Evolutionary conservation across 305 asterid species (phyloP).

Genomic region (Solanum aculeatissimum): DNA sequence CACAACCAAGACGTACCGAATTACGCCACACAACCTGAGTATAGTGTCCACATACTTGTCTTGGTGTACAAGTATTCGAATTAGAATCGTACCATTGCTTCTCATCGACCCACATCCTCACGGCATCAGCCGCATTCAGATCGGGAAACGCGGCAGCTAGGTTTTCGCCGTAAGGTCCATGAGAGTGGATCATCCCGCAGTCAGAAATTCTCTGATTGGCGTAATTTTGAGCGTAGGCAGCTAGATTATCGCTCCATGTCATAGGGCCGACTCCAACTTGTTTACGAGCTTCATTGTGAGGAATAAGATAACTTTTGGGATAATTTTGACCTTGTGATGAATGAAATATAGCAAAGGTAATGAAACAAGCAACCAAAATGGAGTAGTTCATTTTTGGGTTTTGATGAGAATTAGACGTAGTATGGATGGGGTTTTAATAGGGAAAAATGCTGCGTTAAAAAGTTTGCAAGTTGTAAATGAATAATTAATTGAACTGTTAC

Average conservation of each 20-base stretch:
- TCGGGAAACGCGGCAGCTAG: neutral
- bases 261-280: slow-evolving; percentile 32
- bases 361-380: neutral
- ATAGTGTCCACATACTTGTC: slow-evolving; percentile 11
- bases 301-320: neutral
- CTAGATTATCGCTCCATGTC: slow-evolving; percentile 28
- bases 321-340: slow-evolving; percentile 8
- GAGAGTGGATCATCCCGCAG: slow-evolving; percentile 22
- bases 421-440: neutral
- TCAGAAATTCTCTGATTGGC: slow-evolving; percentile 24
- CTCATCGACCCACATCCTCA: slow-evolving; percentile 17
- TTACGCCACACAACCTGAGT: slow-evolving; percentile 17
- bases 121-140: slow-evolving; percentile 4
- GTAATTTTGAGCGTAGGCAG: slow-evolving; percentile 32
- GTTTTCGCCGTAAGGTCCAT: slow-evolving; percentile 11
- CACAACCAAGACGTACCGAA: slow-evolving; percentile 12
- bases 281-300: slow-evolving; percentile 38
- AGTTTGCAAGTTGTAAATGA: neutral
- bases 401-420: neutral
- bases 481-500: neutral
- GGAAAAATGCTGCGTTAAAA: neutral
- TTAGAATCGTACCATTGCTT: neutral
- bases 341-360: neutral
- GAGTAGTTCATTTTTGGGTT: neutral
- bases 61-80: neutral